Percentiles rank a stretch among this genome's conserved stretches.
Conservation (phyloP, 2,329 filamentous ascomycete species). For the Purpureocillium lavendulum region DNA sequence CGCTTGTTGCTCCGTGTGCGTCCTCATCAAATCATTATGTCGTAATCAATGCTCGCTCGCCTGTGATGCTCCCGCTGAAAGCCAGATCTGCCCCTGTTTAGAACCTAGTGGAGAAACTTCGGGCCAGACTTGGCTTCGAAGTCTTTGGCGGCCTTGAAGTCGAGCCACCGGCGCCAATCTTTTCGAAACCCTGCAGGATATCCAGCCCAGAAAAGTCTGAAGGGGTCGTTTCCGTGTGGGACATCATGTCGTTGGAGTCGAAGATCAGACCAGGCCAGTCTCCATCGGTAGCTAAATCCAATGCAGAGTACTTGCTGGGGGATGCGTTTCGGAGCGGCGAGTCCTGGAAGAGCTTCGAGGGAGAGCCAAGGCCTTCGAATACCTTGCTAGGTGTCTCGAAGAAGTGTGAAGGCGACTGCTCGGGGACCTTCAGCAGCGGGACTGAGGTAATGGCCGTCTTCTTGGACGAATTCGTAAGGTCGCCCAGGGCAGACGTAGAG, state of each 20-base stretch:
- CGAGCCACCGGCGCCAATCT: constrained; percentile 50
- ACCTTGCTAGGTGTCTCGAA: constrained; percentile 51
- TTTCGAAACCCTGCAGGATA: constrained; percentile 67
- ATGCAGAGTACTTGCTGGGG: constrained; percentile 39
- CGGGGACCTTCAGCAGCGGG: constrained; percentile 41
- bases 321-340: constrained; percentile 30
- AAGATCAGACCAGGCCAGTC: constrained; percentile 28
- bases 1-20: no score
- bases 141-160: constrained; percentile 18
- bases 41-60: constrained; percentile 9
- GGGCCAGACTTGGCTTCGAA: constrained; percentile 18
- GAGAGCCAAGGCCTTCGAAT: constrained; percentile 46
- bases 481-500: constrained; percentile 53
- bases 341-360: constrained; percentile 39
- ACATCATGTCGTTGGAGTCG: constrained; percentile 30
- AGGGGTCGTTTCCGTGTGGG: constrained; percentile 40
- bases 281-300: constrained; percentile 26
- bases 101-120: constrained; percentile 23
- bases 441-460: constrained; percentile 43
- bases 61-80: background rate
- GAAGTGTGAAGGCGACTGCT: constrained; percentile 25
- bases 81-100: constrained; percentile 10
- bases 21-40: constrained; percentile 10
- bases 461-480: constrained; percentile 46
- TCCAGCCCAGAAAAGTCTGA: constrained; percentile 56